Evolutionary conservation across 495 filamentous ascomycete genomes (phyloP), one percentile per base, ranked within the genome.

Genomic region (Aspergillus nidulans): DNA sequence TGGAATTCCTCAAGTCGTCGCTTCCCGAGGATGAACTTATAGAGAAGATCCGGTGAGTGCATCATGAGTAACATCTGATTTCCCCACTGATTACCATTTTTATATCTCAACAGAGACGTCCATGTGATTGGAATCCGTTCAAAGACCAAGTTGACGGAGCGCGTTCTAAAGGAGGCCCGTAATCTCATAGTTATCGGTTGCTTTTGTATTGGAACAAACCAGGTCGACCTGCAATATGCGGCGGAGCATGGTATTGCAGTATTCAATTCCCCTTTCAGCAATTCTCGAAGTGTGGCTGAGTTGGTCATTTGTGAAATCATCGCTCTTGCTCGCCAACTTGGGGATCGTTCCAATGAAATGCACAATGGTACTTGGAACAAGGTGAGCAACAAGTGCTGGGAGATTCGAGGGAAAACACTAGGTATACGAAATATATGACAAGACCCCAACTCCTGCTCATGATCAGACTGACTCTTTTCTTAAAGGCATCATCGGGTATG

Each of bases 161-260:
- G 85, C 57, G 89, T 99, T 30, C 74, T 99, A 51, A 81, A 81
- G 50, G 86, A 95, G 68, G 94, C 94, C 36, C 91, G 91, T 74
- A 92, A 96, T 65, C 83, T 99, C 26, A 87, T 97, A 54, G 94
- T 96, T 42, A 85, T 97, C 56, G 95, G 95, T 40, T 97, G 95
- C 73, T 99, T 99, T 81, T 99, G 95, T 69, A 99, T 97, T 56
- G 95, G 95, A 45, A 99, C 95, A 49, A 97, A 97, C 77, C 95
- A 97, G 67, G 95, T 99, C 48, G 90, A 99, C 66, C 82, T 97
- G 36, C 81, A 91, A 54, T 95, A 88, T 76, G 94, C 95, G 15
- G 91, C 95, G 9, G 79, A 85, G 47, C 86, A 94, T 66, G 95
- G 95, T 48, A 92, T 97, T 72, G 90, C 91, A 12, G 95, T 99